Conservation (phyloP, 2,329 filamentous ascomycete genomes). For the Intubia oerlemansii region DNA sequence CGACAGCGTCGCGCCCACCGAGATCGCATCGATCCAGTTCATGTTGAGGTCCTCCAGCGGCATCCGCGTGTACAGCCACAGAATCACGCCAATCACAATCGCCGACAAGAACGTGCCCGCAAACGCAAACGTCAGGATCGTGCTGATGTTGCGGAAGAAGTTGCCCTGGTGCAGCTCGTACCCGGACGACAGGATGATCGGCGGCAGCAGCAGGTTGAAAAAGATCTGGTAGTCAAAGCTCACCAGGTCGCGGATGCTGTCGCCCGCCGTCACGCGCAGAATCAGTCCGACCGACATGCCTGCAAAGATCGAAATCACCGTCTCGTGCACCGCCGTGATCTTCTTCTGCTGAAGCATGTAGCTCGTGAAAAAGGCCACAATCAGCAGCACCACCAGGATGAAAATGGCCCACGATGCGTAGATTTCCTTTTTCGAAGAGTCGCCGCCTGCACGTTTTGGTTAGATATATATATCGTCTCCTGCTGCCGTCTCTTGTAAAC, state of each 20-base stretch:
- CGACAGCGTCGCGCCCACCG: conserved; percentile 85
- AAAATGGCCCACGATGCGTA: conserved; percentile 94
- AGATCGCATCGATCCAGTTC: conserved; percentile 87
- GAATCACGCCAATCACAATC: conserved; percentile 72
- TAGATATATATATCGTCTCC: too few relatives aligned
- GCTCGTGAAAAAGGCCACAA: conserved; percentile 86
- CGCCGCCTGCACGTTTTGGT: conserved; percentile 34
- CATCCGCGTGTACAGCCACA: conserved; percentile 76
- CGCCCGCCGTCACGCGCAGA: conserved; percentile 59
- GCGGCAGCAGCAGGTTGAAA: conserved; percentile 95
- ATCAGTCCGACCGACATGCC: conserved; percentile 90
- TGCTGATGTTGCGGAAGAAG: conserved; percentile 96
- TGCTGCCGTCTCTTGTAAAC: too few relatives aligned
- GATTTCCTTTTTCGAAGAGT: conserved; percentile 81
- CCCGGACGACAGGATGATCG: conserved; percentile 90
- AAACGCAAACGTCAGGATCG: conserved; percentile 93
- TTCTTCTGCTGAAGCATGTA: conserved; percentile 94
- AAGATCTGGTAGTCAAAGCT: conserved; percentile 99
- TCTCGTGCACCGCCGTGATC: conserved; percentile 94
- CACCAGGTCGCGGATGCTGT: conserved; percentile 73
- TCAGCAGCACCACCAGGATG: conserved; percentile 86
- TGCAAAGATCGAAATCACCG: conserved; percentile 93
- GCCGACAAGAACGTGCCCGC: conserved; percentile 94
- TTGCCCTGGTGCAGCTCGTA: conserved; percentile 97
- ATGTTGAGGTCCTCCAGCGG: conserved; percentile 72